Conservation (phyloP, 1,284 basidiomycete species). For the Gymnopus androsaceus region DNA sequence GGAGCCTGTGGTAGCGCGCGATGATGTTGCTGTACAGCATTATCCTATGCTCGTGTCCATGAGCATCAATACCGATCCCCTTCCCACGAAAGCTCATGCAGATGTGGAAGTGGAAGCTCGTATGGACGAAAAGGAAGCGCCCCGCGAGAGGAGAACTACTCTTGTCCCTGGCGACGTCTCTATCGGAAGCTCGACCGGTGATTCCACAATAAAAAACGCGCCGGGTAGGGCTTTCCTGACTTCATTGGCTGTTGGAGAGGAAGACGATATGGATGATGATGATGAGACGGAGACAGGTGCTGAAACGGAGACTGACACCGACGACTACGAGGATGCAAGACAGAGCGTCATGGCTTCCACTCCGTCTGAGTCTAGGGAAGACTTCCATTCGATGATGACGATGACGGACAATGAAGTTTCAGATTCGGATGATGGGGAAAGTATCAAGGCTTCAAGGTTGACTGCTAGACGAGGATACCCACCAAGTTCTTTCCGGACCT, state of each 20-base stretch:
- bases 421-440: conserved; percentile 55
- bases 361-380: conserved; percentile 54
- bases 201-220: conserved; percentile 47
- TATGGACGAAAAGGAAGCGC: conserved; percentile 5
- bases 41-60: conserved; percentile 34
- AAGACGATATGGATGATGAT: conserved; percentile 35
- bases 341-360: conserved; percentile 65
- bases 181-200: conserved; percentile 43
- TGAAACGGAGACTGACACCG: conserved; percentile 65
- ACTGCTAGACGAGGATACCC: conserved; percentile 30
- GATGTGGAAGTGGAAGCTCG: conserved; percentile 24
- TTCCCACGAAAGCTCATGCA: conserved; percentile 28
- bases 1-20: conserved; percentile 19
- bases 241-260: conserved; percentile 26
- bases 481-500: conserved; percentile 22
- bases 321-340: conserved; percentile 77
- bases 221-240: conserved; percentile 37
- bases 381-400: conserved; percentile 77
- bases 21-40: conserved; percentile 16
- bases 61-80: conserved; percentile 41
- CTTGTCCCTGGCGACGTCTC: conserved; percentile 49
- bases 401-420: conserved; percentile 66
- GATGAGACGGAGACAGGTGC: conserved; percentile 63
- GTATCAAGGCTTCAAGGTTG: conserved; percentile 64
- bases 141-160: conserved; percentile 42